Evolutionary conservation across 345 rosid genomes (phyloP).

Genomic region (Erysimum cheiranthoides): DNA sequence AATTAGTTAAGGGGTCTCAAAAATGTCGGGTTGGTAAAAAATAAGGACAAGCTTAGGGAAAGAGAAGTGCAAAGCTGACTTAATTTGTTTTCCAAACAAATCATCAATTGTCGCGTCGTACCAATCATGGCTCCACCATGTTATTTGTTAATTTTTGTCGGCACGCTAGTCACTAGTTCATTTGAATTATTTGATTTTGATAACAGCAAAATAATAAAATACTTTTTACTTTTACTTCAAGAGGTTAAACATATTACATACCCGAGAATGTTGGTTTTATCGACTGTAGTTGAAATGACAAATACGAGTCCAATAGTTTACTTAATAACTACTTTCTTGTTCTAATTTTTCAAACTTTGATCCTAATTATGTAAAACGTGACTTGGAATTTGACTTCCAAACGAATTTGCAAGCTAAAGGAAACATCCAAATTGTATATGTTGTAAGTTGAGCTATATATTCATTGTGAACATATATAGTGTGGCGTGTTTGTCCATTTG

Average conservation of each 20-base stretch:
- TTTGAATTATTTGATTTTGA: background rate
- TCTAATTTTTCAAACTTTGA: too few species aligned
- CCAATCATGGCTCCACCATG: slow-evolving; percentile 43
- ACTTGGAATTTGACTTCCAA: background rate
- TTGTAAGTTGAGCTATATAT: background rate
- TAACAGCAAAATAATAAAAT: background rate
- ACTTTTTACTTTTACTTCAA: background rate
- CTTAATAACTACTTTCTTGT: background rate
- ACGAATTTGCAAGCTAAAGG: background rate
- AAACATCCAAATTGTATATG: background rate
- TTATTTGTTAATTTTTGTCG: slow-evolving; percentile 41
- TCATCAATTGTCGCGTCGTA: slow-evolving; percentile 41
- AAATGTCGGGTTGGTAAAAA: slow-evolving; percentile 37
- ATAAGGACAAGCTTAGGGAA: background rate
- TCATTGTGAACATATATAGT: background rate
- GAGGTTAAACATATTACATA: background rate
- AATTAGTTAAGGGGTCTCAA: slow-evolving; percentile 24
- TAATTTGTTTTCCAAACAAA: slow-evolving; percentile 34
- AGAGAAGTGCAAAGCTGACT: slow-evolving; percentile 39
- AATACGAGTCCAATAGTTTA: background rate
- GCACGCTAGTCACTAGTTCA: slow-evolving; percentile 14
- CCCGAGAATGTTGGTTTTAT: background rate
- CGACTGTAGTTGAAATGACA: background rate
- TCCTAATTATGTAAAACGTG: background rate
- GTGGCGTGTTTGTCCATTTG: background rate